Percentiles rank a stretch among this genome's conserved stretches.
Evolutionary conservation across 2,329 filamentous ascomycete genomes (phyloP).

Genomic region (Escovopsis sp.): DNA sequence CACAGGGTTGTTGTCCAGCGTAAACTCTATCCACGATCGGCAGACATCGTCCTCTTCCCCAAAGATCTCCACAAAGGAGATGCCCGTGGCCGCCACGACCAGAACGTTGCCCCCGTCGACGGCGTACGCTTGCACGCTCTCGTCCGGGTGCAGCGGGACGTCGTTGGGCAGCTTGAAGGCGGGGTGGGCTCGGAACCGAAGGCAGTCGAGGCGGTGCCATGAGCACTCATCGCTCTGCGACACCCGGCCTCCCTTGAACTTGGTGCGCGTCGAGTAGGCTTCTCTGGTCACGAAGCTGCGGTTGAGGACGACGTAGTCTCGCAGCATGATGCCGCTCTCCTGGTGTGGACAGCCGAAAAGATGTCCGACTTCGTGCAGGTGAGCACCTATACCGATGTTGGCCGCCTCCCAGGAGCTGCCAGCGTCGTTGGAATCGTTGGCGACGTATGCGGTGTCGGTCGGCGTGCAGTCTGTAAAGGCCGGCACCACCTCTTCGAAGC

Average conservation of each 20-base stretch:
- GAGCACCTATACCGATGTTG: slow-evolving; percentile 84
- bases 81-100: slow-evolving; percentile 64
- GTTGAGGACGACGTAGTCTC: slow-evolving; percentile 75
- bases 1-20: slow-evolving; percentile 43
- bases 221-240: slow-evolving; percentile 67
- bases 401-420: slow-evolving; percentile 94
- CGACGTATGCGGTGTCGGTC: slow-evolving; percentile 65
- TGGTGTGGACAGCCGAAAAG: slow-evolving; percentile 83
- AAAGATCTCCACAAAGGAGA: slow-evolving; percentile 76
- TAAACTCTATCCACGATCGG: slow-evolving; percentile 68
- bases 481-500: slow-evolving; percentile 77
- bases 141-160: slow-evolving; percentile 45
- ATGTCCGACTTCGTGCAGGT: slow-evolving; percentile 83
- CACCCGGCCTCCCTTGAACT: slow-evolving; percentile 64
- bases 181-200: slow-evolving; percentile 82
- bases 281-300: slow-evolving; percentile 71
- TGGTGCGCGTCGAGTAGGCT: slow-evolving; percentile 75
- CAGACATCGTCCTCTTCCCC: slow-evolving; percentile 69
- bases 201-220: slow-evolving; percentile 80
- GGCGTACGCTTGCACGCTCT: slow-evolving; percentile 73
- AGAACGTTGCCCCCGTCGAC: slow-evolving; percentile 65
- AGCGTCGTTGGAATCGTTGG: slow-evolving; percentile 74
- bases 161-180: slow-evolving; percentile 80
- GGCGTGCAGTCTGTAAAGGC: slow-evolving; percentile 83
- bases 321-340: slow-evolving; percentile 80